Base-by-base conservation (phyloP, 1,284 basidiomycete genomes). In the Rhodotorula mucilaginosa region DNA sequence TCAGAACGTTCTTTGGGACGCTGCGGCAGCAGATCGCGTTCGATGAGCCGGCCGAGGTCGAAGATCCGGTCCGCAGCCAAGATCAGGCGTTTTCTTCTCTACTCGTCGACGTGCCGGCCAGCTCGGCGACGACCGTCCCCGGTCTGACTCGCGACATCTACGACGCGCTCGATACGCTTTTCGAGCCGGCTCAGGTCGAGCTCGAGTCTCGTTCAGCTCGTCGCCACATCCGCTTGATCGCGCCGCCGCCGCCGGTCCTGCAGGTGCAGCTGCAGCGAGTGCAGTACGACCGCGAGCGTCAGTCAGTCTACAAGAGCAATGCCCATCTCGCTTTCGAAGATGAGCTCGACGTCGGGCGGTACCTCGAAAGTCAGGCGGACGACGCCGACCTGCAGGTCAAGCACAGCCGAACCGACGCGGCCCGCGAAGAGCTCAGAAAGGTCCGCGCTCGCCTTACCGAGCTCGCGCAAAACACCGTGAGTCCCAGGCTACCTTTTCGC, bases 221-320 rank as follows among this genome's bases (percentile, higher is more conserved):
- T 69, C 95, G 97, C 87, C 89, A 93, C 76, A 90, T 97, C 56
- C 86, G 90, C 18, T 85, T 98, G 51, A 87, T 96, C 12, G 88
- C 93, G 26, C 34, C 39, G 1, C 84, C 95, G 31, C 96, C 96
- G 1, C 92, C 93, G 1, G 82, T 98, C 68, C 82, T 99, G 47
- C 97, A 99, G 80, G 92, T 99, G 62, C 96, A 98, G 80, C 86
- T 99, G 48, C 91, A 96, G 87, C 87, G 96, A 71, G 97, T 95
- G 1, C 96, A 98, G 87, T 99, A 96, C 83, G 95, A 99, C 80
- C 87, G 93, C 21, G 89, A 90, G 75, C 91, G 89, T 0, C 84
- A 91, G 68, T 89, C 93, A 74, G 89, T 94, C 23, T 95, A 91
- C 84, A 99, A 99, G 82, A 94, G 91, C 16, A 96, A 99, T 80